These are phyloP conservation scores for Ceriops tagal DNA, from an alignment of 345 rosid species.

Conservation along the genomic window DNA sequence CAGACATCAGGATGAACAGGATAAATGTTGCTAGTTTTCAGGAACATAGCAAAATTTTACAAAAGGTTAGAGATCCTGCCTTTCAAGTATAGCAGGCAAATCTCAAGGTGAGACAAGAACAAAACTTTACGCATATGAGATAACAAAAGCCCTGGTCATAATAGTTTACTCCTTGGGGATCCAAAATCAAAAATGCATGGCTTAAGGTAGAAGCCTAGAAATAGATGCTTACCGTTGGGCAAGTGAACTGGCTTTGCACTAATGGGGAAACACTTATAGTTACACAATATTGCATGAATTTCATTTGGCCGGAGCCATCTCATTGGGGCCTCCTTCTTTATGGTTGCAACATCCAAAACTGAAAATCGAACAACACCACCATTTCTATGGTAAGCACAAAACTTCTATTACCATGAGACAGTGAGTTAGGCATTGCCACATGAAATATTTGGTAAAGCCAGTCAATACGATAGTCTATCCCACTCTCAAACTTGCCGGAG, in stretches of 20 bases:
- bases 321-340: conserved; percentile 66
- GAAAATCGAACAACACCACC: conserved; percentile 22
- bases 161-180: neutral
- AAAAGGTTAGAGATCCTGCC: neutral
- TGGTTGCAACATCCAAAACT: conserved; percentile 72
- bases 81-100: conserved; percentile 1
- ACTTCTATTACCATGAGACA: neutral
- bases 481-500: neutral
- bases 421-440: neutral
- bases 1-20: neutral
- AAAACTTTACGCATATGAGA: neutral
- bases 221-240: conserved; percentile 57
- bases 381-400: neutral
- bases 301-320: conserved; percentile 99
- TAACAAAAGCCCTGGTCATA: neutral
- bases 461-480: neutral
- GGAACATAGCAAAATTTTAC: neutral
- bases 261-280: conserved; percentile 63
- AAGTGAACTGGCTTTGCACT: conserved; percentile 78
- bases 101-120: conserved; percentile 1
- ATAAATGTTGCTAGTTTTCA: no score
- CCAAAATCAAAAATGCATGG: neutral
- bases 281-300: conserved; percentile 78
- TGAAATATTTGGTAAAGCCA: conserved; percentile 3
- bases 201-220: neutral